A percentile compares a stretch with the other conserved stretches of the same genome.
These are phyloP conservation scores for Phoma sp. DNA, from an alignment of 2,329 filamentous ascomycete genomes.

Conservation along the genomic window DNA sequence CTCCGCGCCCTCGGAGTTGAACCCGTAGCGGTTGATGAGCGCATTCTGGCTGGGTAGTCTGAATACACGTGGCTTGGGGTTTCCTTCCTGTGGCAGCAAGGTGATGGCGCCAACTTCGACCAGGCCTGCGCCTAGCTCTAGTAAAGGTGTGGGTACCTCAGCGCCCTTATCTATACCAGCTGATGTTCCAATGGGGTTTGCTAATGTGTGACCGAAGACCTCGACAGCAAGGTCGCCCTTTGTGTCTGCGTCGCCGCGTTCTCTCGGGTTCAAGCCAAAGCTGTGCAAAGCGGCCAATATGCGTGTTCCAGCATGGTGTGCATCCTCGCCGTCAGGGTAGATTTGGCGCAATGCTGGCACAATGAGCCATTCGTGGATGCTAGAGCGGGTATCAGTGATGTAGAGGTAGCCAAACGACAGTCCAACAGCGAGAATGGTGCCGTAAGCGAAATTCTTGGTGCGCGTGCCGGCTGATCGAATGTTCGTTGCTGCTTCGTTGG, in stretches of 20 bases:
- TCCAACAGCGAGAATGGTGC: slow-evolving; percentile 60
- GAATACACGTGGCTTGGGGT: slow-evolving; percentile 87
- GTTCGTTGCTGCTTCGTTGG: slow-evolving; percentile 41
- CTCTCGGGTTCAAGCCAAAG: slow-evolving; percentile 79
- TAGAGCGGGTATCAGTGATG: slow-evolving; percentile 60
- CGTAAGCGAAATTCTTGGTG: slow-evolving; percentile 59
- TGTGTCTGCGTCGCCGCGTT: slow-evolving; percentile 69
- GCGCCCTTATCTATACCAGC: slow-evolving; percentile 95
- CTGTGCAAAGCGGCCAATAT: slow-evolving; percentile 75
- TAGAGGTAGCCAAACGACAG: slow-evolving; percentile 58
- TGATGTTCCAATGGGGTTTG: slow-evolving; percentile 93
- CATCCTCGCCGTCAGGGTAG: slow-evolving; percentile 83
- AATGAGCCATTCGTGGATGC: slow-evolving; percentile 59
- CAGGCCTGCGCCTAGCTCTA: slow-evolving; percentile 82
- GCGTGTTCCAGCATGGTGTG: slow-evolving; percentile 80
- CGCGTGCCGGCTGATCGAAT: slow-evolving; percentile 51
- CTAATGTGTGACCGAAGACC: slow-evolving; percentile 78
- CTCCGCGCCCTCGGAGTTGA: slow-evolving; percentile 91
- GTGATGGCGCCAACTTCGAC: slow-evolving; percentile 94
- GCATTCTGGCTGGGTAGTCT: slow-evolving; percentile 82
- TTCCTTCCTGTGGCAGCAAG: slow-evolving; percentile 84
- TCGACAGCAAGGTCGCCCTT: slow-evolving; percentile 62
- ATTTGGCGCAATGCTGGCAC: slow-evolving; percentile 69
- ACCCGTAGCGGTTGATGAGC: slow-evolving; percentile 92
- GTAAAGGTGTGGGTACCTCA: slow-evolving; percentile 82